Evolutionary conservation across 163 green algal species (phyloP), one percentile per base, ranked within the genome.

Genomic region (Prototheca cutis): DNA sequence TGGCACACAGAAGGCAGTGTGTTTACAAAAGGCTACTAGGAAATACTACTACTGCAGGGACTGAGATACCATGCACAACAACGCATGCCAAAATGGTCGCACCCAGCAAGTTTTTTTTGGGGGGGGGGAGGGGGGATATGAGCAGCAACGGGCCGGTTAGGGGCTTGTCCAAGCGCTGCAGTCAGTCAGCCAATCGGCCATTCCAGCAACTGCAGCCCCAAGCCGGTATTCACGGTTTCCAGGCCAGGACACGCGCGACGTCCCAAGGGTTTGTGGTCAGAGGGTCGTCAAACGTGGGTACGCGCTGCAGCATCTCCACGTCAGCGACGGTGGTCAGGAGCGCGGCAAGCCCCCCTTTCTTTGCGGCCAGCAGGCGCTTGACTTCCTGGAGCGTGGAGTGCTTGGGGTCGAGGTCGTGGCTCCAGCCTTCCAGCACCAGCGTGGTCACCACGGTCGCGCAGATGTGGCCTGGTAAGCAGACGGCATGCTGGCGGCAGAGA

Each of bases 391-490:
- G 59, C 24, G 70, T 73, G 40, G 59, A 70, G 59, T 77, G 70
- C 6, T 27, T 1, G 8, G 70, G 70, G 59, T 77, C 70, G 27
- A 77, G 59, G 29, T 70, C 3, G 52, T 72, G 63, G 18, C 36
- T 63, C 89, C 94, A 97, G 29, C 91, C 91, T 61, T 97, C 90
- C 53, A 98, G 77, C 59, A 98, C 89, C 53, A 98, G 74, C 15
- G 83, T 93, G 7, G 90, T 97, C 18, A 96, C 92, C 31, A 97
- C 82, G 51, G 70, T 77, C 52, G 48, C 63, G 56, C 55, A 65
- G 53, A 70, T 70, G 3, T 82, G 72, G 18, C 73, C 76, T 47
- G 85, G 81, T n/a, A 97, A 71, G 25, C 76, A 87, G 25, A 98
- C 87, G 40, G 77, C 23, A 55, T 78, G 61, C 33, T 53, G 39